Conservation (phyloP, 2,329 filamentous ascomycete species). For the Cladophialophora bantiana region DNA sequence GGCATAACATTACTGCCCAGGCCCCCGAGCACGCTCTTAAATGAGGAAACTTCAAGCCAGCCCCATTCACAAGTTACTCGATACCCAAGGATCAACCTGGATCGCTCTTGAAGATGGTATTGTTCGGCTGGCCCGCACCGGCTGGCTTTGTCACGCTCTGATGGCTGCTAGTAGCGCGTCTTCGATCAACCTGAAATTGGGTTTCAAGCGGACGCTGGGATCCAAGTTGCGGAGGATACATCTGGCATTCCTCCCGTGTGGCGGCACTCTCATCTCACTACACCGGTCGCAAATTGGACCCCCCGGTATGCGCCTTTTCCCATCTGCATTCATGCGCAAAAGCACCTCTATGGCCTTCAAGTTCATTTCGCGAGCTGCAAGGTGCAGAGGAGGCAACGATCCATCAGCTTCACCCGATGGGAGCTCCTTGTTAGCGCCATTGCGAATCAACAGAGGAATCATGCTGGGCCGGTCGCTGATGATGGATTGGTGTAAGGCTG, state of each 20-base stretch:
- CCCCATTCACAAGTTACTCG: too few relatives aligned
- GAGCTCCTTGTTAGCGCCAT: slow-evolving; percentile 7
- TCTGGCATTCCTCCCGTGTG: slow-evolving; percentile 1
- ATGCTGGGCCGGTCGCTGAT: not conserved
- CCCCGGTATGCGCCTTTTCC: not conserved
- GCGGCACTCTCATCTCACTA: not conserved
- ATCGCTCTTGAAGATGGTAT: too few relatives aligned
- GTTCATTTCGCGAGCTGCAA: not conserved
- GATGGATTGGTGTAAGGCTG: slow-evolving; percentile 4
- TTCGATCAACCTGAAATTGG: not conserved
- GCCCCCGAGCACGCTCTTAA: too few relatives aligned
- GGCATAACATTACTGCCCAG: too few relatives aligned
- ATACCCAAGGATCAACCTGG: too few relatives aligned
- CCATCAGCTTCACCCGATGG: not conserved
- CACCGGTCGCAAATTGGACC: not conserved
- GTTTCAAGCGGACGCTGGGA: not conserved
- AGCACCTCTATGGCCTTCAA: not conserved
- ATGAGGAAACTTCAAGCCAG: too few relatives aligned
- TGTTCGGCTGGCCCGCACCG: too few relatives aligned
- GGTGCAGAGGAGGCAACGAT: slow-evolving; percentile 4
- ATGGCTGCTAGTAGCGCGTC: too few relatives aligned
- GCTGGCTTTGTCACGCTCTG: too few relatives aligned
- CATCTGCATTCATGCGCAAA: not conserved
- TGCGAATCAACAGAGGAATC: not conserved
- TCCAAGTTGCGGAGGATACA: slow-evolving; percentile 10